Percentiles rank a stretch among this genome's conserved stretches.
phyloP scores from a whole-genome alignment of 179 eudicot species.

The Beta corolliflora region DNA sequence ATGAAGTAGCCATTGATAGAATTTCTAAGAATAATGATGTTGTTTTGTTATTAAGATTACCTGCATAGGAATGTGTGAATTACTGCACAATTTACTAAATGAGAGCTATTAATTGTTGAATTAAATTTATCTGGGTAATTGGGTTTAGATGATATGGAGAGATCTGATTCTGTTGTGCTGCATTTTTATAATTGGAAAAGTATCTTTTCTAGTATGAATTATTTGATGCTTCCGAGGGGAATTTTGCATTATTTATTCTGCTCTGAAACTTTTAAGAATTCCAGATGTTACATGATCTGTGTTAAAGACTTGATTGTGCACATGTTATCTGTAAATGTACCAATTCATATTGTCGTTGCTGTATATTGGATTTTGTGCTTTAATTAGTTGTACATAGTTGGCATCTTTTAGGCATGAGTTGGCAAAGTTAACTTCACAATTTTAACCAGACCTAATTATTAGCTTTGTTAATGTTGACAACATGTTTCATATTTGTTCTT shows the following conservation, averaged over 20 bases:
- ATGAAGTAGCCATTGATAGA: too few relatives aligned
- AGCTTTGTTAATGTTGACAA: neutral
- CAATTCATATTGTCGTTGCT: neutral
- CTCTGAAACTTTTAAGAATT: neutral
- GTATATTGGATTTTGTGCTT: neutral
- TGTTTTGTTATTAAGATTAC: neutral
- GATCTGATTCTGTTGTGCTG: conserved; percentile 2
- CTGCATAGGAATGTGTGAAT: neutral
- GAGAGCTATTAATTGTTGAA: neutral
- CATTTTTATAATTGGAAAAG: neutral
- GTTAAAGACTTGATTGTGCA: neutral
- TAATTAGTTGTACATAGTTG: conserved; percentile 2
- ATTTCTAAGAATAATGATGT: too few relatives aligned
- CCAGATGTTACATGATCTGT: neutral
- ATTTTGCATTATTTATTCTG: neutral
- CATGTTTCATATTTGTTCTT: conserved; percentile 5
- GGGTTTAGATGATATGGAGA: neutral
- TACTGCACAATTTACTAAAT: neutral
- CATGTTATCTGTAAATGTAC: neutral
- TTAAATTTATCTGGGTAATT: neutral
- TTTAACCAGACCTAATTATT: neutral
- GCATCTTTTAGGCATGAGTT: conserved; percentile 28
- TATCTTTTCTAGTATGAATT: neutral
- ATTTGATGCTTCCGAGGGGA: neutral
- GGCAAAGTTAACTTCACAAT: conserved; percentile 1